A percentile compares a stretch with the other conserved stretches of the same genome.
Conservation (phyloP, 495 filamentous ascomycete species). For the Astrocystis sublimbata region DNA sequence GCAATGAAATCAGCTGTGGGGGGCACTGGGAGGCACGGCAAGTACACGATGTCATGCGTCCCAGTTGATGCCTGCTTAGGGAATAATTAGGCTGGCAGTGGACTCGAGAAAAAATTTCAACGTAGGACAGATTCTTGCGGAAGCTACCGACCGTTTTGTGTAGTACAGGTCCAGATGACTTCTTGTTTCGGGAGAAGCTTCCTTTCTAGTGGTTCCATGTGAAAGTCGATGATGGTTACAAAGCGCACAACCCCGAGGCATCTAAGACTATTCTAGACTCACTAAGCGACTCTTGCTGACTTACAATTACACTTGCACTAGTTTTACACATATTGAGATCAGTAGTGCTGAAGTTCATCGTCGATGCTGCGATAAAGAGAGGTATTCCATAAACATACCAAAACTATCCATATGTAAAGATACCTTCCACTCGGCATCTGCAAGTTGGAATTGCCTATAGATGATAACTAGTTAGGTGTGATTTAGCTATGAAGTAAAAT, state of each 20-base stretch:
- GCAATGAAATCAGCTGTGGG: neutral
- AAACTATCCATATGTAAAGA: too few relatives aligned
- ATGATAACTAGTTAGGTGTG: too few relatives aligned
- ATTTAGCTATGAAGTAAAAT: too few relatives aligned
- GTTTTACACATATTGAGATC: too few relatives aligned
- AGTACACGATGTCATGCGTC: neutral
- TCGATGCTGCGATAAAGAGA: too few relatives aligned
- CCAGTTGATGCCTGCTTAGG: too few relatives aligned
- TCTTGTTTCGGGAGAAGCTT: neutral
- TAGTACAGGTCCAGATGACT: neutral
- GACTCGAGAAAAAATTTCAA: neutral
- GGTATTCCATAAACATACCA: too few relatives aligned
- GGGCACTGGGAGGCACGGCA: neutral
- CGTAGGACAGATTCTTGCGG: conserved; percentile 3
- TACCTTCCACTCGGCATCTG: too few relatives aligned
- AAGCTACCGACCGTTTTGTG: conserved; percentile 2
- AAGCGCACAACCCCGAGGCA: neutral
- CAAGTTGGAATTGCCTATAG: too few relatives aligned
- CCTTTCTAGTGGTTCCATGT: neutral
- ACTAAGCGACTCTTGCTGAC: too few relatives aligned
- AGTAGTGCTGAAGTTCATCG: too few relatives aligned
- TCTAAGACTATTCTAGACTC: neutral
- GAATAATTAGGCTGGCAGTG: neutral
- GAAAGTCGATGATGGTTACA: neutral
- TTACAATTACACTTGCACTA: too few relatives aligned